These are phyloP conservation scores for Gentiana macrophylla DNA, from an alignment of 257 asterid species.

Conservation along the genomic window DNA sequence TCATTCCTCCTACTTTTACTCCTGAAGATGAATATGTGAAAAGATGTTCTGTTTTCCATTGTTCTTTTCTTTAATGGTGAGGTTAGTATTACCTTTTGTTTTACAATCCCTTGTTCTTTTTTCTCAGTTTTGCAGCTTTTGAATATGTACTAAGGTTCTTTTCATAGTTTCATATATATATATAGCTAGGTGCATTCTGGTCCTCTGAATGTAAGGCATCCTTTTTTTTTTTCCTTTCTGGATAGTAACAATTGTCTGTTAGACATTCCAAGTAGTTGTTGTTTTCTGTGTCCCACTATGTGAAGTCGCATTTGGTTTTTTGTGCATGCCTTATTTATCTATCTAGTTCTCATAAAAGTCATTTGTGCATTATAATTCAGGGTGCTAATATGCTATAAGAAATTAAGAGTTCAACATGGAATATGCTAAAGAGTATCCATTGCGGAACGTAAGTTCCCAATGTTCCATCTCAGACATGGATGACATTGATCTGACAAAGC, in stretches of 20 bases:
- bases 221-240: too few relatives aligned
- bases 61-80: too few relatives aligned
- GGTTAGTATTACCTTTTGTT: too few relatives aligned
- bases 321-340: not conserved
- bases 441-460: conserved; percentile 48
- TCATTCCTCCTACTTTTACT: too few relatives aligned
- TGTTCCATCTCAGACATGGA: conserved; percentile 59
- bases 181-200: conserved; percentile 4
- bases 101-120: too few relatives aligned
- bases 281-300: not conserved
- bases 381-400: conserved; percentile 1
- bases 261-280: too few relatives aligned
- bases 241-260: too few relatives aligned
- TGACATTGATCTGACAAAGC: conserved; percentile 50
- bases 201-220: not conserved
- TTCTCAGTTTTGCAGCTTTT: conserved; percentile 5
- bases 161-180: not conserved
- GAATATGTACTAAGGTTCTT: not conserved
- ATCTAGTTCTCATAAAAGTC: not conserved
- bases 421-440: conserved; percentile 32
- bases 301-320: not conserved
- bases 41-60: too few relatives aligned
- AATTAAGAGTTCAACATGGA: conserved; percentile 24
- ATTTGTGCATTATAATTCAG: conserved; percentile 14
- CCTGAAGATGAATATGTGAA: too few relatives aligned